Evolutionary conservation across 2,329 filamentous ascomycete genomes (phyloP).

Genomic region (Onygenales sp.): DNA sequence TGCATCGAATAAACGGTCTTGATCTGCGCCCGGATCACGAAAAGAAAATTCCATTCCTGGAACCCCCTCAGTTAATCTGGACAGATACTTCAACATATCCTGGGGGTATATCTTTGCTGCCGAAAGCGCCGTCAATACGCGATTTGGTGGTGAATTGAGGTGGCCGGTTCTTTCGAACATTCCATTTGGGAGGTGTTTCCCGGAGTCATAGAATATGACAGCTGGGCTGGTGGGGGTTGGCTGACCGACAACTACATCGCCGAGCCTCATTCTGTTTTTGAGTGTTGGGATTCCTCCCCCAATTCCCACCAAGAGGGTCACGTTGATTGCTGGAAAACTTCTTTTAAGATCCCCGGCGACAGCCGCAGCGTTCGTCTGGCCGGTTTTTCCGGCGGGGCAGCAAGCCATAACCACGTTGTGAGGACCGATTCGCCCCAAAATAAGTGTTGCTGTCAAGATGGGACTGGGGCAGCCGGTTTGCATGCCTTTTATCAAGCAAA

Average conservation of each 20-base stretch:
- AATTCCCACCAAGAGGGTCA: conserved; percentile 22
- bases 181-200: background rate
- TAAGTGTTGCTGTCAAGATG: background rate
- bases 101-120: background rate
- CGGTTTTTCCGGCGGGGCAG: background rate
- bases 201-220: background rate
- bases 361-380: background rate
- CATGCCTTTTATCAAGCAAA: conserved; percentile 22
- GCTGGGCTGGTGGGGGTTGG: background rate
- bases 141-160: background rate
- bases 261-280: background rate
- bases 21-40: no score
- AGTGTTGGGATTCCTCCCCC: conserved; percentile 19
- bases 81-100: background rate
- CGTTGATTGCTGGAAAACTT: conserved; percentile 16
- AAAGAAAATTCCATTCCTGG: background rate
- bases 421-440: background rate
- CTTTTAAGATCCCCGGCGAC: conserved; percentile 12
- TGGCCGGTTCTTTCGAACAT: background rate
- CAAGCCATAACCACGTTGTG: background rate
- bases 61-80: background rate
- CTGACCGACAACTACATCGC: conserved; percentile 20
- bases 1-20: no score
- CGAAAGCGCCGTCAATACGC: background rate
- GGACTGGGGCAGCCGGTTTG: background rate